Evolutionary conservation across 2,329 filamentous ascomycete genomes (phyloP), one percentile per base, ranked within the genome.

Genomic region (Pestalotiopsis sp.): DNA sequence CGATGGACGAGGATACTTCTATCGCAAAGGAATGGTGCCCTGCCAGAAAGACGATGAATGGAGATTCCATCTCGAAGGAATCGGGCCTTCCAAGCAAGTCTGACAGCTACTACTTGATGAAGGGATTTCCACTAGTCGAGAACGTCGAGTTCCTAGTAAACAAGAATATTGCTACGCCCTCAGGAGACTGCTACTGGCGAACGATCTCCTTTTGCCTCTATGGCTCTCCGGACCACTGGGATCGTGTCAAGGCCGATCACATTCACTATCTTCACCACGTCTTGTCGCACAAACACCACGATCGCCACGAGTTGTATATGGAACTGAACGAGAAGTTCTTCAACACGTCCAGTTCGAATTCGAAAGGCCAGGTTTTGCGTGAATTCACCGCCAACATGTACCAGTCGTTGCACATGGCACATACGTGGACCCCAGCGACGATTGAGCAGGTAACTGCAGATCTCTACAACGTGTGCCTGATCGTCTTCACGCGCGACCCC

Each of bases 221-320:
- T 65, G 78, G 78, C 27, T 71, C 68, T 13, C 59, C 71, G 9
- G 36, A 59, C 25, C 70, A 70, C 56, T 78, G 76, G 76, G 62
- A 74, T 13, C 68, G 77, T 2, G 75, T 80, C 68, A 80, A 81
- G 70, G 77, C 78, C 11, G 78, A 80, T 62, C 79, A 81, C 66
- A 74, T 79, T 4, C 70, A 38, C 11, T 75, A 74, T 66, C 52
- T 78, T n/a, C 67, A 75, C 65, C 69, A 72, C 25, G 75, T 79
- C 4, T 72, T 81, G 9, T 23, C 31, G 3, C 69, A 73, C 61
- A 27, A 52, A 6, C 31, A 63, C 0, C 78, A 81, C 57, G 76
- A 76, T 2, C 72, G 77, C 11, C 67, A 78, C 65, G 58, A 66
- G 0, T 71, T 75, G 14, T 79, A 80, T 69, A 62, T 68, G 5